Percentiles rank a stretch among this genome's conserved stretches.
phyloP scores from a whole-genome alignment of 441 rosid genomes.

The Daphne laureola region DNA sequence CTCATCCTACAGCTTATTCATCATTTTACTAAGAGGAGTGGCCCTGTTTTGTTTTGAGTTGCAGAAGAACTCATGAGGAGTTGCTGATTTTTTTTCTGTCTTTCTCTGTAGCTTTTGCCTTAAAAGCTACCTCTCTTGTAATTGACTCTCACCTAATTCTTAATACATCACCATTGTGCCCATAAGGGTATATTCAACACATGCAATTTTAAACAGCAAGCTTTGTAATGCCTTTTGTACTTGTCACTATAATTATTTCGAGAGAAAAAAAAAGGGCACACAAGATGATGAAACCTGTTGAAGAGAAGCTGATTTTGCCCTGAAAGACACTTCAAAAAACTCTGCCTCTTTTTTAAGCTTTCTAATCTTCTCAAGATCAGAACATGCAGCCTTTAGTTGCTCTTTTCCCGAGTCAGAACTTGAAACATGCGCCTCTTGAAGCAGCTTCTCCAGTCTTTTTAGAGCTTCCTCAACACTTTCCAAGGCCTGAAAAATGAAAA shows the following conservation, averaged over 20 bases:
- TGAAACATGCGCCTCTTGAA: constrained; percentile 72
- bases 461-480: constrained; percentile 92
- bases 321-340: constrained; percentile 94
- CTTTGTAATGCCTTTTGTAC: not conserved
- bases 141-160: too few species aligned
- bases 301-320: constrained; percentile 89
- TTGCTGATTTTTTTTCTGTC: too few species aligned
- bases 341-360: constrained; percentile 99
- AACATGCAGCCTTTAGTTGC: constrained; percentile 91
- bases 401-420: constrained; percentile 83
- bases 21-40: too few species aligned
- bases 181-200: too few species aligned
- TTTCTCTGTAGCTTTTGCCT: too few species aligned
- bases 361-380: constrained; percentile 95
- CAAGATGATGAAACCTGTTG: constrained; percentile 44
- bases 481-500: constrained; percentile 48
- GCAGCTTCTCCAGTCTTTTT: constrained; percentile 72
- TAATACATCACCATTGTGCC: too few species aligned
- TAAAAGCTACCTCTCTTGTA: too few species aligned
- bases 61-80: too few species aligned
- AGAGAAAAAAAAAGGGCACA: constrained; percentile 2
- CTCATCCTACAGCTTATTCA: too few species aligned
- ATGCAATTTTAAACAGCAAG: too few species aligned
- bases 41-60: too few species aligned
- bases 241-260: not conserved